Evolutionary conservation across 768 basidiomycete genomes (phyloP).

Genomic region (Leccinum boreale): DNA sequence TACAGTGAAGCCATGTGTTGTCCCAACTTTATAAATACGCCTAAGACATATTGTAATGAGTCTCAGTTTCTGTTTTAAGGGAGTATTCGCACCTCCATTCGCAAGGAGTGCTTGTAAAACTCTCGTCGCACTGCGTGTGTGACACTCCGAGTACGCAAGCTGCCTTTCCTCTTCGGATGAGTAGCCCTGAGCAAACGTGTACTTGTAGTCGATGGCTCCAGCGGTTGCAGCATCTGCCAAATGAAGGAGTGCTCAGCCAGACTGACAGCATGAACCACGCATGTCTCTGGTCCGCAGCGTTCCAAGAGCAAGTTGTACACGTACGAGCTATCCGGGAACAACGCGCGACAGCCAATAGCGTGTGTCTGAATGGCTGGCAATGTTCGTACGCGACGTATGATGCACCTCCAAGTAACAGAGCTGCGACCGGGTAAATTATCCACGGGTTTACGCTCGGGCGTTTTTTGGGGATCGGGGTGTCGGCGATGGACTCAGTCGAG

Average conservation of each 20-base stretch:
- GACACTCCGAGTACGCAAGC: conserved; percentile 71
- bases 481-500: conserved; percentile 5
- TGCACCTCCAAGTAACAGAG: conserved; percentile 29
- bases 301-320: conserved; percentile 26
- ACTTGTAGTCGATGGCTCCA: conserved; percentile 70
- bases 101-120: conserved; percentile 80
- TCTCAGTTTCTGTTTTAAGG: neutral
- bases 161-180: conserved; percentile 46
- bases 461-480: neutral
- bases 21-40: conserved; percentile 86
- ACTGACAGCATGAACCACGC: conserved; percentile 1
- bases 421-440: conserved; percentile 24
- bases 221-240: conserved; percentile 60
- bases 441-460: conserved; percentile 14
- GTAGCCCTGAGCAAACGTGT: conserved; percentile 55
- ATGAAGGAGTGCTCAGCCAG: conserved; percentile 5
- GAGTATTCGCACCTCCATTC: conserved; percentile 66
- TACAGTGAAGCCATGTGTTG: conserved; percentile 79
- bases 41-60: conserved; percentile 30
- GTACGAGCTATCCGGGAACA: conserved; percentile 76
- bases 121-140: conserved; percentile 75
- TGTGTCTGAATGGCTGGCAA: conserved; percentile 71
- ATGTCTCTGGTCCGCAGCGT: conserved; percentile 26
- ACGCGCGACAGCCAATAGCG: conserved; percentile 66
- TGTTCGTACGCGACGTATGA: conserved; percentile 58